A percentile compares a stretch with the other conserved stretches of the same genome.
Evolutionary conservation across 2,329 filamentous ascomycete genomes (phyloP).

Genomic region (Achaetomium macrosporum): DNA sequence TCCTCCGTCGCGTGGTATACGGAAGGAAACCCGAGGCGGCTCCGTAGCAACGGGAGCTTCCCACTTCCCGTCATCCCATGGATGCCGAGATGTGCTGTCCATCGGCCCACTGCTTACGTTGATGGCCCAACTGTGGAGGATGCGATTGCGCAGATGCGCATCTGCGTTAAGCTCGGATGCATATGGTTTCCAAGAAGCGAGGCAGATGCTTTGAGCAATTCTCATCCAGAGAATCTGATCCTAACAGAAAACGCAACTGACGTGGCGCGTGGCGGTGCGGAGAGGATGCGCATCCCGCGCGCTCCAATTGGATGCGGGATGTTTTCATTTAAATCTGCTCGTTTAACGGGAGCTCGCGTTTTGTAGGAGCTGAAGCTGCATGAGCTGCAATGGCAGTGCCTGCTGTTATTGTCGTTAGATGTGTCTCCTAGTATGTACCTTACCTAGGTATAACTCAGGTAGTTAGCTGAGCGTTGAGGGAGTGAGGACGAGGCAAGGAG

Average conservation of each 20-base stretch:
- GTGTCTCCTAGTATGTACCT: too few species aligned
- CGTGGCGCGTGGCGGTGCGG: constrained; percentile 4
- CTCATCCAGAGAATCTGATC: not conserved
- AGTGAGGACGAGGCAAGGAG: not conserved
- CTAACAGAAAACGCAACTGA: not conserved
- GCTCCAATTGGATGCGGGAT: not conserved
- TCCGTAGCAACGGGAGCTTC: too few species aligned
- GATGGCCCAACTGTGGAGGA: not conserved
- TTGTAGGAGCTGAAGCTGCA: too few species aligned
- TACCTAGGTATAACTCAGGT: too few species aligned
- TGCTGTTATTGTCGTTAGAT: too few species aligned
- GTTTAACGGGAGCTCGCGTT: too few species aligned
- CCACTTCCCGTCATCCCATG: too few species aligned
- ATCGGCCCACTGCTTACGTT: too few species aligned
- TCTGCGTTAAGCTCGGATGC: not conserved
- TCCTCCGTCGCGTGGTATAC: not conserved
- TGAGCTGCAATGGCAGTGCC: too few species aligned
- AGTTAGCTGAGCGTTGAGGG: too few species aligned
- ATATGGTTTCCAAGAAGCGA: not conserved
- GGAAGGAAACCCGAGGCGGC: not conserved
- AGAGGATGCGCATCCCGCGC: not conserved
- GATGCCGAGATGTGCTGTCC: too few species aligned
- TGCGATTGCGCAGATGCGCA: too few species aligned
- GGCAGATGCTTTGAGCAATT: not conserved
- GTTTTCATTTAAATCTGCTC: not conserved